phyloP scores from a whole-genome alignment of 495 filamentous ascomycete genomes.

The Penicillium chermesinum region DNA sequence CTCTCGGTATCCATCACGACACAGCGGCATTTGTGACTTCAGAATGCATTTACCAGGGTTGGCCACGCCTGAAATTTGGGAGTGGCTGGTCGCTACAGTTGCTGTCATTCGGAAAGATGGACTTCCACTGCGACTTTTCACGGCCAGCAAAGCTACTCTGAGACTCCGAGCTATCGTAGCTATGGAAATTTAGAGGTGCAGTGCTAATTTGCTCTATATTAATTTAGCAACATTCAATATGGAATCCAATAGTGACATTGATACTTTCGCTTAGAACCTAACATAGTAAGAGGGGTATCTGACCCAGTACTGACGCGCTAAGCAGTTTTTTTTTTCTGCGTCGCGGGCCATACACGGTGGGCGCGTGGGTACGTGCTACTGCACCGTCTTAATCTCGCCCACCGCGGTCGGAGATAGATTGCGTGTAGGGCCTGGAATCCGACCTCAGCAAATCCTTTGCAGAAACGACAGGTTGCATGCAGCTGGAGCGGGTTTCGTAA shows the following conservation, averaged over 20 bases:
- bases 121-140: too few relatives aligned
- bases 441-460: too few relatives aligned
- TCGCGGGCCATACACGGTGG: slow-evolving; percentile 1
- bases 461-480: background rate
- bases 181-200: too few relatives aligned
- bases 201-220: too few relatives aligned
- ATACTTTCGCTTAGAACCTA: background rate
- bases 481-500: background rate
- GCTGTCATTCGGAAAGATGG: too few relatives aligned
- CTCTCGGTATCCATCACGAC: slow-evolving; percentile 2
- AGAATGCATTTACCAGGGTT: background rate
- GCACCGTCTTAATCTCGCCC: background rate
- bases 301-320: background rate
- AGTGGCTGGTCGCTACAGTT: too few relatives aligned
- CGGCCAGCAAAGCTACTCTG: too few relatives aligned
- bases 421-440: background rate
- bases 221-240: too few relatives aligned
- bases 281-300: background rate
- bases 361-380: background rate
- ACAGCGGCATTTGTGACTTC: background rate
- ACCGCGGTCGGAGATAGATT: background rate
- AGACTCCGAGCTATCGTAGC: too few relatives aligned
- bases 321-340: background rate
- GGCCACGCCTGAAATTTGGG: too few relatives aligned
- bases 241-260: too few relatives aligned